Percentiles rank a stretch among this genome's conserved stretches.
Evolutionary conservation across 2,329 filamentous ascomycete genomes (phyloP).

Genomic region (Alternaria infectoria): DNA sequence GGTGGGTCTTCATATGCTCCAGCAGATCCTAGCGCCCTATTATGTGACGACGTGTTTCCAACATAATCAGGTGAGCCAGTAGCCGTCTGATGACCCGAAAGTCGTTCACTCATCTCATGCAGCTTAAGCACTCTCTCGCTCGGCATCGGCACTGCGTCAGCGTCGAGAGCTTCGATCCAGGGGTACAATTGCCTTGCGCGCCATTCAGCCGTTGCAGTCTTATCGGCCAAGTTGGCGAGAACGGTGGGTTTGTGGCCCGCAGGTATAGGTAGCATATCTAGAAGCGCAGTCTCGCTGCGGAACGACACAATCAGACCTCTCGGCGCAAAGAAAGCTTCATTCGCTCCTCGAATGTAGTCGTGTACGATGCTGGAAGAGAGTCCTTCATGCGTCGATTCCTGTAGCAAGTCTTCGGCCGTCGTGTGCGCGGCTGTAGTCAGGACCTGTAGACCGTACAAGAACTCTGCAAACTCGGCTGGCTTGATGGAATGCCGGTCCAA

Average conservation of each 20-base stretch:
- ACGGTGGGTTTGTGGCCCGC: conserved; percentile 30
- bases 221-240: conserved; percentile 23
- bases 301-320: conserved; percentile 37
- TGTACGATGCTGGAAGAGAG: conserved; percentile 16
- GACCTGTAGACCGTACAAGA: conserved; percentile 43
- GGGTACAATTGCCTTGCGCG: conserved; percentile 37
- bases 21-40: not conserved
- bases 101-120: conserved; percentile 23
- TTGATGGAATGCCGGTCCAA: conserved; percentile 38
- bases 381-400: not conserved
- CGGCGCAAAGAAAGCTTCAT: conserved; percentile 43
- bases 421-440: conserved; percentile 26
- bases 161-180: conserved; percentile 38
- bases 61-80: not conserved
- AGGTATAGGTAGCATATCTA: conserved; percentile 28
- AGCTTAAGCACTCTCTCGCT: conserved; percentile 20
- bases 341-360: conserved; percentile 36
- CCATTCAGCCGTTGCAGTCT: conserved; percentile 11
- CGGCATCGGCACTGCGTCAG: conserved; percentile 20
- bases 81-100: not conserved
- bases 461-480: conserved; percentile 39
- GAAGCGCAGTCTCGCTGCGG: conserved; percentile 28
- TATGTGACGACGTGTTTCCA: no score
- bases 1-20: conserved; percentile 27
- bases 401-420: conserved; percentile 12